Conservation (phyloP, 1,284 basidiomycete genomes). For the Cryptococcus hybrid region DNA sequence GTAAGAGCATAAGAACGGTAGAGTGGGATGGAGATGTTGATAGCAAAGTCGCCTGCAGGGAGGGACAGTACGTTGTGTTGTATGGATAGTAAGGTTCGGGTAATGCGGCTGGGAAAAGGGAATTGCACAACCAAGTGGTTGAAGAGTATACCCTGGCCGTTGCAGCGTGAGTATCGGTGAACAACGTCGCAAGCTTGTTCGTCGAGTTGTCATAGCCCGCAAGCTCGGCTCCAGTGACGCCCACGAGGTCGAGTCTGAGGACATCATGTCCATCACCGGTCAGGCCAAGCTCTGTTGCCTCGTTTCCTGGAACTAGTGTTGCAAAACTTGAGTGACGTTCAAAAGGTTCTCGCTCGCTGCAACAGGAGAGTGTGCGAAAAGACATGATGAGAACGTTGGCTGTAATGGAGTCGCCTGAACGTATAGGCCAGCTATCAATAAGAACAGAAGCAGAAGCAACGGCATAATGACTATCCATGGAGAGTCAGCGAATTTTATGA, state of each 20-base stretch:
- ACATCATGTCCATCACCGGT: conserved; percentile 36
- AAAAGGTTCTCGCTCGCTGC: conserved; percentile 44
- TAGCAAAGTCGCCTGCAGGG: conserved; percentile 69
- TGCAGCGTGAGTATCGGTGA: conserved; percentile 73
- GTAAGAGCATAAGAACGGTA: conserved; percentile 69
- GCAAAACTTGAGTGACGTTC: conserved; percentile 66
- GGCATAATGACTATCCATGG: not conserved
- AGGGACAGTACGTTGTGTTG: conserved; percentile 69
- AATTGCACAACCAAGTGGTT: conserved; percentile 69
- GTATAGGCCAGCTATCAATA: conserved; percentile 12
- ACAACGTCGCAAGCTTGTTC: conserved; percentile 77
- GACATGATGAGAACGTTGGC: conserved; percentile 29
- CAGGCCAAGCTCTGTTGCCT: conserved; percentile 44
- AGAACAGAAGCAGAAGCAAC: conserved; percentile 6
- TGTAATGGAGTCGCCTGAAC: conserved; percentile 23
- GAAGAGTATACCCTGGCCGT: conserved; percentile 71
- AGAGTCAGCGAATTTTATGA: not conserved
- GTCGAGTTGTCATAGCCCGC: conserved; percentile 60
- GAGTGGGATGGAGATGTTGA: conserved; percentile 74
- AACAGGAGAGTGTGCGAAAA: conserved; percentile 20
- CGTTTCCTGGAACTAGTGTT: conserved; percentile 58
- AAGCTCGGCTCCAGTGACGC: conserved; percentile 53
- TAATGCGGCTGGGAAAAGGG: conserved; percentile 68
- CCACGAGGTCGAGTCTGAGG: conserved; percentile 46
- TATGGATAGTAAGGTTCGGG: conserved; percentile 50